Evolutionary conservation across 83 land plant genomes (phyloP), one percentile per base, ranked within the genome.

Genomic region (Picea engelmannii): DNA sequence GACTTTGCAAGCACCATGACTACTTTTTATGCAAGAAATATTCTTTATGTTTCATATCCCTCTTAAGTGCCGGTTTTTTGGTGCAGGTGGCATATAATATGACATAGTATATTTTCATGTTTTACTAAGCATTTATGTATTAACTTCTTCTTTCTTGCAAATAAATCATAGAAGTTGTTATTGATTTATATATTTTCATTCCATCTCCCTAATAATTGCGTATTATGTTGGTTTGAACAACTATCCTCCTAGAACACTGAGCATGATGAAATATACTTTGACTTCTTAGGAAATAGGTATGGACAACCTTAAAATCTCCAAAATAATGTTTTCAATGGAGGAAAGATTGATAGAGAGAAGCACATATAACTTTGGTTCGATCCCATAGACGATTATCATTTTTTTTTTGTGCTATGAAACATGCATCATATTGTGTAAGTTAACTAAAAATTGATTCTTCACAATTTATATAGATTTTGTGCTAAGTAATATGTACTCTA

Each of bases 1-100:
- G 90, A 94, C 78, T 93, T 92, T 59, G 92, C 95, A 24, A 94
- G 93, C 59, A 84, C 87, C 6, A 94, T 91, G 2, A 93, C 94
- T 77, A 90, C 96, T 66, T 94, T 90, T 80, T 94, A 94, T 85
- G 96, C 92, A 79, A 86, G 87, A 49, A 38, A 12, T 0, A 0
- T 4, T 12, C 16, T 27, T 27, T 27, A 27, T 27, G 31, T 27
- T 27, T 27, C 31, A 27, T 27, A 27, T 27, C 31, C 31, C 31
- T 27, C 31, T 27, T 27, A 27, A 27, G 31, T 27, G 31, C 31
- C 31, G 1, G 31, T 27, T 27, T 27, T 27, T 27, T 27, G 0
- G 31, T 27, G 31, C 1, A 27, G 31, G 31, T 27, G 31, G 31
- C 0, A 27, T 27, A 27, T 27, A 27, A 27, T 27, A 27, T 27